These are phyloP conservation scores for Skeletonema grethae DNA, from an alignment of 108 stramenopile species.

Conservation along the genomic window DNA sequence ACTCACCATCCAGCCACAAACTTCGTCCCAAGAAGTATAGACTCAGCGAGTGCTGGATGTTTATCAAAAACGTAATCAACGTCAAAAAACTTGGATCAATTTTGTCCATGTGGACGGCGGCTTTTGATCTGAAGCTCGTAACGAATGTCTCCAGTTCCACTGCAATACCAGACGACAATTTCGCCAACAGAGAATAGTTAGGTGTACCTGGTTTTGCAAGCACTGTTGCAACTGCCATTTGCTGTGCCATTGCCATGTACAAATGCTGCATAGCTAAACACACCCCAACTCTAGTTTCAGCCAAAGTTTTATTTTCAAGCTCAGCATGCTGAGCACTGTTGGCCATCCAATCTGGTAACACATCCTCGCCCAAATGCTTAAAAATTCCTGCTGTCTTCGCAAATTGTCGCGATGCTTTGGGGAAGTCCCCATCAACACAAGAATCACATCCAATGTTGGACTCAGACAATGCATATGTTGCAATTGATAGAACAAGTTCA, in stretches of 20 bases:
- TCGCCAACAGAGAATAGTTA: constrained; percentile 81
- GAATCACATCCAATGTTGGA: constrained; percentile 76
- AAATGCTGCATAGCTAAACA: constrained; percentile 68
- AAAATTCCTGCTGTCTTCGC: constrained; percentile 80
- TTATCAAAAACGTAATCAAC: constrained; percentile 74
- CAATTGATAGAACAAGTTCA: constrained; percentile 78
- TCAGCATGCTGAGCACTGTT: constrained; percentile 65
- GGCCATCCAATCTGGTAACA: constrained; percentile 84
- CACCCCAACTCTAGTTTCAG: constrained; percentile 67
- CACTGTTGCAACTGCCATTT: constrained; percentile 90
- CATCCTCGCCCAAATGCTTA: constrained; percentile 62
- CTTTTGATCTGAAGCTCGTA: constrained; percentile 61
- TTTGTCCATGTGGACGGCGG: constrained; percentile 60
- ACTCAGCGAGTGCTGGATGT: constrained; percentile 66
- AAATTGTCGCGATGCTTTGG: constrained; percentile 70
- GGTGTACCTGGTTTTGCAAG: constrained; percentile 79
- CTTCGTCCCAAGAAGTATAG: constrained; percentile 78
- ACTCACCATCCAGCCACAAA: constrained; percentile 72
- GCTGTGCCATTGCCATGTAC: constrained; percentile 84
- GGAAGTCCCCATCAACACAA: constrained; percentile 77
- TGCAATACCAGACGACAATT: constrained; percentile 70
- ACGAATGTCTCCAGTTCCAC: constrained; percentile 79
- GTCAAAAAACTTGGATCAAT: constrained; percentile 82
- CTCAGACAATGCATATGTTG: constrained; percentile 71
- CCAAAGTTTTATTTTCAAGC: constrained; percentile 62